A percentile compares a stretch with the other conserved stretches of the same genome.
phyloP scores from a whole-genome alignment of 495 filamentous ascomycete genomes.

The Oleoguttula mirabilis region DNA sequence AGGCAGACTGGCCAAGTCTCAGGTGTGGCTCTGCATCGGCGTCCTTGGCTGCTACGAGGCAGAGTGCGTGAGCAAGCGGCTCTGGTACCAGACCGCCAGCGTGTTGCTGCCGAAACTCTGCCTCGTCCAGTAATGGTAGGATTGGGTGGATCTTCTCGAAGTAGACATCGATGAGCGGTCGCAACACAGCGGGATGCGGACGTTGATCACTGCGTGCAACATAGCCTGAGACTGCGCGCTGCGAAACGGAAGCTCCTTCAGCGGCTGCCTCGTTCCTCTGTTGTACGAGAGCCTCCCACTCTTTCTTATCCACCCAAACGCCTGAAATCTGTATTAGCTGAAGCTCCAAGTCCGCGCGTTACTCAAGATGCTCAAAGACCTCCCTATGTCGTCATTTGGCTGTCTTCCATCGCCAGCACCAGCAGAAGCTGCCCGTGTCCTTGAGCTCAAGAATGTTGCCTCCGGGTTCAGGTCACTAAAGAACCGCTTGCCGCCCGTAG shows the following conservation, averaged over 20 bases:
- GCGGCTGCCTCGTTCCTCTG: not conserved
- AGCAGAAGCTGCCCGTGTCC: not conserved
- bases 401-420: slow-evolving; percentile 29
- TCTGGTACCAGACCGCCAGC: slow-evolving; percentile 18
- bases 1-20: slow-evolving; percentile 16
- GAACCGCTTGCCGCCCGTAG: too few relatives aligned
- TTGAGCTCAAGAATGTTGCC: slow-evolving; percentile 36
- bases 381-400: slow-evolving; percentile 32
- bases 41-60: slow-evolving; percentile 29
- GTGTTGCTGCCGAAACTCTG: slow-evolving; percentile 21
- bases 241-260: not conserved
- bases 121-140: slow-evolving; percentile 26
- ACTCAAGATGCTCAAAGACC: slow-evolving; percentile 37
- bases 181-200: slow-evolving; percentile 15
- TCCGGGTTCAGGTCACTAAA: slow-evolving; percentile 44
- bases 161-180: slow-evolving; percentile 28
- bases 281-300: slow-evolving; percentile 5
- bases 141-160: slow-evolving; percentile 28
- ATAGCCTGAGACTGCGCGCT: not conserved
- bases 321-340: slow-evolving; percentile 28
- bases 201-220: not conserved
- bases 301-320: slow-evolving; percentile 32
- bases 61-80: slow-evolving; percentile 28
- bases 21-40: slow-evolving; percentile 22
- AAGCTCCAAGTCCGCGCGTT: slow-evolving; percentile 52